These are phyloP conservation scores for Syzygium syzygioides DNA, from an alignment of 441 rosid species.

Conservation along the genomic window DNA sequence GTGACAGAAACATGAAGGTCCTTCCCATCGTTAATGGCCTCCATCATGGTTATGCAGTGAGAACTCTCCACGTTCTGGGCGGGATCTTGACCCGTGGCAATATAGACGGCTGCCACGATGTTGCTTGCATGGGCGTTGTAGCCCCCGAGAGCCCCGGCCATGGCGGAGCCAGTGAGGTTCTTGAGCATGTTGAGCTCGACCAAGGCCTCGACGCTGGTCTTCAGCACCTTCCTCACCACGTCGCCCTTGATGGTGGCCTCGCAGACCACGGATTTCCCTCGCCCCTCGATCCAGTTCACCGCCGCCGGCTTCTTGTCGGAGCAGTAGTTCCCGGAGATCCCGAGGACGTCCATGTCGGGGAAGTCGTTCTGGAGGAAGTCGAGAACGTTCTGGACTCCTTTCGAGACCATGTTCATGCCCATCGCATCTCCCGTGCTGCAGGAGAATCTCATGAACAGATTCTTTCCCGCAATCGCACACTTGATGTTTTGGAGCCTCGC, in stretches of 20 bases:
- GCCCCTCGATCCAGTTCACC: constrained; percentile 54
- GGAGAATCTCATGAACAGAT: constrained; percentile 37
- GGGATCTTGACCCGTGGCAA: constrained; percentile 63
- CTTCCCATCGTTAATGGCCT: constrained; percentile 30
- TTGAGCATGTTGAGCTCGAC: constrained; percentile 58
- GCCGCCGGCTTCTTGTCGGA: constrained; percentile 51
- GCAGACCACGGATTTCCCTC: constrained; percentile 57
- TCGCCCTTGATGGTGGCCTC: constrained; percentile 43
- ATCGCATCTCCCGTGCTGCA: constrained; percentile 64
- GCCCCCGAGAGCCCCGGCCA: constrained; percentile 64
- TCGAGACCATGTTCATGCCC: constrained; percentile 69
- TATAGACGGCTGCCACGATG: constrained; percentile 34
- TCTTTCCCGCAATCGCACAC: constrained; percentile 46
- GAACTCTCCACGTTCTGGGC: constrained; percentile 61
- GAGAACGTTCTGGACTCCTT: constrained; percentile 53
- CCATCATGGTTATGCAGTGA: constrained; percentile 53
- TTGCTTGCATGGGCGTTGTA: constrained; percentile 62
- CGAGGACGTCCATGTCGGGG: constrained; percentile 53
- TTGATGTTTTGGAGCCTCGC: constrained; percentile 36
- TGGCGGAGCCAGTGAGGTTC: constrained; percentile 53
- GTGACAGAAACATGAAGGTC: constrained; percentile 55
- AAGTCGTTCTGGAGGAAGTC: constrained; percentile 32
- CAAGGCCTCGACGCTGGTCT: constrained; percentile 40
- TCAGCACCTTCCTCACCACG: constrained; percentile 42
- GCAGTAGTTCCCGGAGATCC: constrained; percentile 55